Evolutionary conservation across 257 asterid species (phyloP).

Genomic region (Nicotiana tomentosiformis): DNA sequence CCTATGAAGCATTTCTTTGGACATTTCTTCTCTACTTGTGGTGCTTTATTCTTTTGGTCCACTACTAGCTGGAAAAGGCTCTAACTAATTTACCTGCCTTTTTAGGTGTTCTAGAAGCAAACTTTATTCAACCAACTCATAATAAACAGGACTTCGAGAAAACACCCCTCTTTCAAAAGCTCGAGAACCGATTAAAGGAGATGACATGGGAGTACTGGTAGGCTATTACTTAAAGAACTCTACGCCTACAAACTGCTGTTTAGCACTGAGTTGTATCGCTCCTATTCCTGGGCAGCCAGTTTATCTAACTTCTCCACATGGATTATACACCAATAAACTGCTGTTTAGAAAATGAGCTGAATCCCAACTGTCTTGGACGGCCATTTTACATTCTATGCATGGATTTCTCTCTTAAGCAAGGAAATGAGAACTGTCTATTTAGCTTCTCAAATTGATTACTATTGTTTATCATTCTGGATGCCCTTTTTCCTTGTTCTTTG

Average conservation of each 20-base stretch:
- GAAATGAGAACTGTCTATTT: neutral
- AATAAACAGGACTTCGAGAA: constrained; percentile 93
- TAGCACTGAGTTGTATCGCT: neutral
- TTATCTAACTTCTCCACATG: neutral
- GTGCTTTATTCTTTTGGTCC: neutral
- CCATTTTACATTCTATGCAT: neutral
- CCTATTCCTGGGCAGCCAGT: neutral
- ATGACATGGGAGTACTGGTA: constrained; percentile 94
- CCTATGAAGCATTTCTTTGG: constrained; percentile 9
- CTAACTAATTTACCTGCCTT: constrained; percentile 10
- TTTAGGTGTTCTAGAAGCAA: constrained; percentile 87
- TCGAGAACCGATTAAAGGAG: constrained; percentile 71
- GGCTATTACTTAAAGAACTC: constrained; percentile 1
- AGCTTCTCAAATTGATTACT: neutral
- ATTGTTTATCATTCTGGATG: neutral
- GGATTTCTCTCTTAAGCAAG: neutral
- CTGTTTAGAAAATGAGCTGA: neutral
- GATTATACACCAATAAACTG: neutral
- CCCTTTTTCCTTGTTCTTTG: neutral
- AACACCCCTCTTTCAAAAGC: constrained; percentile 90
- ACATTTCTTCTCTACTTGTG: neutral
- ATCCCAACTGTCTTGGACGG: neutral
- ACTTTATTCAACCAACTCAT: constrained; percentile 82
- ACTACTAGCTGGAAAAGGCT: constrained; percentile 6
- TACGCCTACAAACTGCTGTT: neutral